Conservation (phyloP, 208 protist genomes). For the Novymonas esmeraldas region DNA sequence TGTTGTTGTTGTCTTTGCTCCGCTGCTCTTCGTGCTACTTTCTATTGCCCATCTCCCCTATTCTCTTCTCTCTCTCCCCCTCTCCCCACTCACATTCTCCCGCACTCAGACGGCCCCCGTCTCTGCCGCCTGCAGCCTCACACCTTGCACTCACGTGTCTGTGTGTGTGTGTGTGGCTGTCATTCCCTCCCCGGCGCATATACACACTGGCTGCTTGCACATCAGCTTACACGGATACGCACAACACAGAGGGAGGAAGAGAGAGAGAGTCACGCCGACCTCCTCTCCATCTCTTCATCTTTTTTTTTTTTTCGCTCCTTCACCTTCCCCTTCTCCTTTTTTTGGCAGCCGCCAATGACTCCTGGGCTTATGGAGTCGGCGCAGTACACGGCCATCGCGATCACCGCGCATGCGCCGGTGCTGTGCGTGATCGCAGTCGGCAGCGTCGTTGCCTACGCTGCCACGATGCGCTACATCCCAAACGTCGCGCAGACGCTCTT, state of each 20-base stretch:
- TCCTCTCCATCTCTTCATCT: background rate
- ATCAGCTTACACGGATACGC: too few relatives aligned
- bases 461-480: constrained; percentile 71
- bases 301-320: background rate
- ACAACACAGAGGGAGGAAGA: too few relatives aligned
- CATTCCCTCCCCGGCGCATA: background rate
- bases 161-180: background rate
- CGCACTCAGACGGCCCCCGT: too few relatives aligned
- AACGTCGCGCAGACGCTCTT: constrained; percentile 64
- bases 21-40: too few relatives aligned
- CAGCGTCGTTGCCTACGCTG: constrained; percentile 65
- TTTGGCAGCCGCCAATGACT: too few relatives aligned
- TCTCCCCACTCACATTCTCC: too few relatives aligned
- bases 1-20: background rate
- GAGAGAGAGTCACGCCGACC: background rate
- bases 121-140: too few relatives aligned
- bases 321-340: background rate
- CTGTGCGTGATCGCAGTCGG: constrained; percentile 46
- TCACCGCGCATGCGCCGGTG: constrained; percentile 48
- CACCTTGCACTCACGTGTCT: background rate
- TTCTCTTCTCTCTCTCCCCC: too few relatives aligned
- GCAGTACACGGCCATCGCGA: constrained; percentile 24
- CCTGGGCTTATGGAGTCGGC: constrained; percentile 7
- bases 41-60: too few relatives aligned
- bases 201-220: background rate